Percentiles rank a stretch among this genome's conserved stretches.
Conservation (phyloP, 352 stramenopile genomes). For the Pseudoperonospora humuli region DNA sequence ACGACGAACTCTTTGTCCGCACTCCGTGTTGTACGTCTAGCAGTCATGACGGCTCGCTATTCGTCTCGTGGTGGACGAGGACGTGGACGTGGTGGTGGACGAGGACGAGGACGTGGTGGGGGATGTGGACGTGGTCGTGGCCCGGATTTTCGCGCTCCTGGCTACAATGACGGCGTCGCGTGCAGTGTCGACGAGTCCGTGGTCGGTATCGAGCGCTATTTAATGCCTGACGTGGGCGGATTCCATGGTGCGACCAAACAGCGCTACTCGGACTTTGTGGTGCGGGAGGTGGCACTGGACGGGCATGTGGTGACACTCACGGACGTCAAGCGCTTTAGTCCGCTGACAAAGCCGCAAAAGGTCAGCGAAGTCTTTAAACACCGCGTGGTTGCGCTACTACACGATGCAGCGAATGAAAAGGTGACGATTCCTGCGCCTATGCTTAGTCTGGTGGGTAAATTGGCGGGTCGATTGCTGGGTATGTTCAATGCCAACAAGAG, state of each 20-base stretch:
- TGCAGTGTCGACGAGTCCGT: slow-evolving; percentile 68
- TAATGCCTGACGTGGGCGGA: slow-evolving; percentile 46
- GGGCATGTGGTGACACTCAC: slow-evolving; percentile 55
- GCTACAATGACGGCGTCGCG: slow-evolving; percentile 69
- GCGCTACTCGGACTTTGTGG: slow-evolving; percentile 89
- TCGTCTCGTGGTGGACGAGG: slow-evolving; percentile 27
- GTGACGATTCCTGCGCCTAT: slow-evolving; percentile 33
- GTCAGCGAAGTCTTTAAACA: slow-evolving; percentile 78
- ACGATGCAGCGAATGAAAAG: slow-evolving; percentile 28
- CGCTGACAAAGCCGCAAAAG: slow-evolving; percentile 39
- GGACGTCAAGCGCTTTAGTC: slow-evolving; percentile 45
- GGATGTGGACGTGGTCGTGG: slow-evolving; percentile 16
- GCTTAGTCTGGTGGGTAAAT: slow-evolving; percentile 47
- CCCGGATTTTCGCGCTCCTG: slow-evolving; percentile 39
- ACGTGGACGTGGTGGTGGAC: slow-evolving; percentile 9
- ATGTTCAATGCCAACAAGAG: slow-evolving; percentile 65
- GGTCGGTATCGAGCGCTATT: slow-evolving; percentile 68
- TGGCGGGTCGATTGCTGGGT: slow-evolving; percentile 47
- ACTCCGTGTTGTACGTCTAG: slow-evolving; percentile 5
- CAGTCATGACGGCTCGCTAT: slow-evolving; percentile 21
- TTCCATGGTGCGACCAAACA: slow-evolving; percentile 87
- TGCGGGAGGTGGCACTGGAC: slow-evolving; percentile 69
- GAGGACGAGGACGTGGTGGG: not conserved
- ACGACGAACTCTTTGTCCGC: slow-evolving; percentile 11
- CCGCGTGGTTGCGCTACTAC: slow-evolving; percentile 51